These are phyloP conservation scores for Linum lewisii DNA, from an alignment of 345 rosid species.

Conservation along the genomic window DNA sequence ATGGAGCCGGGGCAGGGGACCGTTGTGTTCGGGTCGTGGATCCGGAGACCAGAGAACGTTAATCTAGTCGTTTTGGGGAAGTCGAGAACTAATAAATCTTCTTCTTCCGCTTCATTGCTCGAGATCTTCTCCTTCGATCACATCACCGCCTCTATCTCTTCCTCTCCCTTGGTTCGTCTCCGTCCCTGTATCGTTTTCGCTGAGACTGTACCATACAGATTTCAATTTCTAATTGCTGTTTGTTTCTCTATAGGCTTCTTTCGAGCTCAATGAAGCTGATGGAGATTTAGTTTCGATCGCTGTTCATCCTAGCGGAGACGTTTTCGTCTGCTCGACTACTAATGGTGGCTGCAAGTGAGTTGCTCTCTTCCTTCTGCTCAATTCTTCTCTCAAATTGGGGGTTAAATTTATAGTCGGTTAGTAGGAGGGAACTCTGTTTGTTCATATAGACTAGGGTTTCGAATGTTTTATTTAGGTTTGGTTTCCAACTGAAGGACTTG, in stretches of 20 bases:
- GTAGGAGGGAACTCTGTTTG: not conserved
- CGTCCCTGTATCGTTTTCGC: not conserved
- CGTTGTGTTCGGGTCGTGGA: conserved; percentile 85
- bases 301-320: conserved; percentile 83
- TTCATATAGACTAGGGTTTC: not conserved
- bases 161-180: conserved; percentile 57
- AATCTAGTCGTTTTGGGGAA: conserved; percentile 53
- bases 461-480: not conserved
- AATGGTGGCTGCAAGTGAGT: conserved; percentile 82
- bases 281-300: conserved; percentile 59
- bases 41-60: conserved; percentile 70
- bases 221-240: not conserved
- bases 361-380: conserved; percentile 4
- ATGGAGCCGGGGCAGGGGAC: conserved; percentile 27
- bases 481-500: too few species aligned
- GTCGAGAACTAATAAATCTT: conserved; percentile 25
- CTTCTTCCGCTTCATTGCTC: conserved; percentile 39
- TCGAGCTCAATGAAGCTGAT: conserved; percentile 56
- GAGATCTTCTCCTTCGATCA: conserved; percentile 82
- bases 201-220: not conserved
- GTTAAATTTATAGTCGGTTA: too few species aligned
- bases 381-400: too few species aligned
- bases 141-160: conserved; percentile 43
- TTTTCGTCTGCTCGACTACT: conserved; percentile 68
- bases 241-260: conserved; percentile 32